Evolutionary conservation across 345 rosid species (phyloP), one percentile per base, ranked within the genome.

Genomic region (Boechera stricta): DNA sequence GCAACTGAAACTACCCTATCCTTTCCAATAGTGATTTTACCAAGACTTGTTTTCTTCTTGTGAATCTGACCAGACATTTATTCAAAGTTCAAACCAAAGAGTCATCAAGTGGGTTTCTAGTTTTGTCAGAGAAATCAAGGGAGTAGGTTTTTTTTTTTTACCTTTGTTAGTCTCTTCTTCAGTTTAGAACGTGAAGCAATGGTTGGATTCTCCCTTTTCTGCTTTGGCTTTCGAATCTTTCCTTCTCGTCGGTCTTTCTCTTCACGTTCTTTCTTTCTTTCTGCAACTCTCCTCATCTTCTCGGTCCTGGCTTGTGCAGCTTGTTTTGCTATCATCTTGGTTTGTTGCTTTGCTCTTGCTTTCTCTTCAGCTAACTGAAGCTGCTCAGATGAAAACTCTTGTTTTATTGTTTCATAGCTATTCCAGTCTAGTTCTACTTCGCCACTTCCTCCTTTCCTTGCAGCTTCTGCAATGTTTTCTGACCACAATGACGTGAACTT

Each of bases 361-460:
- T 82, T 83, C 55, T 86, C 90, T 48, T 71, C 80, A 64, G 78
- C 81, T 71, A 70, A 51, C 31, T 79, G 78, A 62, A 85, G 85
- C 76, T 81, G 82, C 73, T 84, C 84, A 69, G 73, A 69, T 69
- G 67, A 72, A 54, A 89, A 69, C 79, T 89, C 90, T 75, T 81
- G 80, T 77, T 80, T 77, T 15, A 85, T 78, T 62, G 64, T 82
- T 8, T 89, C 87, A 71, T 86, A 87, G 73, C 97, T 87, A 67
- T 91, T 86, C 97, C 96, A 94, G 1, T 85, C 82, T 32, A 90
- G 88, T 77, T 85, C 88, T 52, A 71, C 63, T 66, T 89, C 83
- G n/a, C 80, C 88, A 48, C 4, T 77, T 67, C 87, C 86, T 80
- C 97, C 96, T 76, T 75, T 83, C 82, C 83, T 89, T 58, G 97